phyloP scores from a whole-genome alignment of 148 eudicot species.

The Linanthus parryae region DNA sequence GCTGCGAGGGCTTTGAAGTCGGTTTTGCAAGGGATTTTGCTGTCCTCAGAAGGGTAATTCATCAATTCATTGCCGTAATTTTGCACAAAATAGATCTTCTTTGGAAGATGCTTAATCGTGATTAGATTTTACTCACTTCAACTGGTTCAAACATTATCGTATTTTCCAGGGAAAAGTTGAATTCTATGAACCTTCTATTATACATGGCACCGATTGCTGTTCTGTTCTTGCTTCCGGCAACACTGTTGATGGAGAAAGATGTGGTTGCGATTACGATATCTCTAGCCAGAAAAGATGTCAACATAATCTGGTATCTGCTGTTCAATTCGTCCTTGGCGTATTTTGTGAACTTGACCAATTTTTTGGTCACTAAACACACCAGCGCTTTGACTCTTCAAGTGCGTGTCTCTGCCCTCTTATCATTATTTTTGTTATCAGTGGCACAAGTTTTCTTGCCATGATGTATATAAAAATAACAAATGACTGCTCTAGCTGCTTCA shows the following conservation, averaged over 20 bases:
- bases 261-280: slow-evolving; percentile 76
- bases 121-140: neutral
- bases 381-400: slow-evolving; percentile 97
- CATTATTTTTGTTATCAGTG: too few relatives aligned
- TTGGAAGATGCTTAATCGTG: too few relatives aligned
- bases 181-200: slow-evolving; percentile 87
- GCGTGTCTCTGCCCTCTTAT: slow-evolving; percentile 3
- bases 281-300: slow-evolving; percentile 58
- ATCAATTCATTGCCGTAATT: too few relatives aligned
- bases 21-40: slow-evolving; percentile 78
- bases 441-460: too few relatives aligned
- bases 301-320: slow-evolving; percentile 69
- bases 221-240: slow-evolving; percentile 65
- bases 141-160: neutral
- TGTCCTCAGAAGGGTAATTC: slow-evolving; percentile 80
- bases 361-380: slow-evolving; percentile 95
- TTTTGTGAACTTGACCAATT: slow-evolving; percentile 80
- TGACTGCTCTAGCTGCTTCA: too few relatives aligned
- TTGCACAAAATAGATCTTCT: too few relatives aligned
- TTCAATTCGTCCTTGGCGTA: slow-evolving; percentile 83
- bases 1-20: slow-evolving; percentile 94
- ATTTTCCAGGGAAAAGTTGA: slow-evolving; percentile 75
- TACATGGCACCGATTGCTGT: slow-evolving; percentile 95
- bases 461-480: too few relatives aligned
- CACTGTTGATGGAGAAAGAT: slow-evolving; percentile 74